A percentile compares a stretch with the other conserved stretches of the same genome.
phyloP scores from a whole-genome alignment of 208 protist genomes.

The Leishmania aethiopica region DNA sequence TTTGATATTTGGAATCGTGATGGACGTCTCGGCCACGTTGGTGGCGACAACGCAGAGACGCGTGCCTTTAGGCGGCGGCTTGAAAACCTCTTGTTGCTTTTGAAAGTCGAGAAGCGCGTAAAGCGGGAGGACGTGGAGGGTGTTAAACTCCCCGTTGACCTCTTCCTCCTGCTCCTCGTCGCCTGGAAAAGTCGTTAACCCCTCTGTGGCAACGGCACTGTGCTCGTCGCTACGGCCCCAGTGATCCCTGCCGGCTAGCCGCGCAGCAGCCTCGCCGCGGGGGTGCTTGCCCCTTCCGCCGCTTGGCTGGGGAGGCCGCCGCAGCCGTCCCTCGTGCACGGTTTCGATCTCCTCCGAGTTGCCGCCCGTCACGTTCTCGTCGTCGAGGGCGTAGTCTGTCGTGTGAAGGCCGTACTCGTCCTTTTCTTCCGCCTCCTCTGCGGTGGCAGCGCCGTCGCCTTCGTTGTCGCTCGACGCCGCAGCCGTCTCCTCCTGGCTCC shows the following conservation, averaged over 20 bases:
- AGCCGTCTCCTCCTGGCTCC: slow-evolving; percentile 49
- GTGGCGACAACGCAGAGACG: slow-evolving; percentile 99
- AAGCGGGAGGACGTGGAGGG: slow-evolving; percentile 98
- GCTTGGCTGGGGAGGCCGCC: slow-evolving; percentile 9
- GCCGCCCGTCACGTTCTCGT: slow-evolving; percentile 24
- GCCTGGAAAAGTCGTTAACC: slow-evolving; percentile 7
- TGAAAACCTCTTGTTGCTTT: slow-evolving; percentile 95
- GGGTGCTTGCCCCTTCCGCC: slow-evolving; percentile 25
- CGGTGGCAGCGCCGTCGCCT: slow-evolving; percentile 6
- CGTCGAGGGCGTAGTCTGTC: slow-evolving; percentile 55
- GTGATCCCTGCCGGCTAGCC: slow-evolving; percentile 7
- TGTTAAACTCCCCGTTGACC: slow-evolving; percentile 84
- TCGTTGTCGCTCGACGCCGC: slow-evolving; percentile 25
- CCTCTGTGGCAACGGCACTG: slow-evolving; percentile 7
- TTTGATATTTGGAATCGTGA: slow-evolving; percentile 99
- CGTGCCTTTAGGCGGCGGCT: slow-evolving; percentile 79
- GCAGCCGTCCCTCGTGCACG: slow-evolving; percentile 27
- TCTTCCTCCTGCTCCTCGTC: slow-evolving; percentile 60
- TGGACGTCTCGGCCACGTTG: slow-evolving; percentile 99
- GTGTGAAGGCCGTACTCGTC: slow-evolving; percentile 46
- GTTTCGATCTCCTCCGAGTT: slow-evolving; percentile 23
- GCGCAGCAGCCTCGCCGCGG: slow-evolving; percentile 17
- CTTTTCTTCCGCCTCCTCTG: slow-evolving; percentile 16
- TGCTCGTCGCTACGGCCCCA: background rate
- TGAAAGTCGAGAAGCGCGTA: slow-evolving; percentile 96